A percentile compares a stretch with the other conserved stretches of the same genome.
Evolutionary conservation across 1,284 basidiomycete species (phyloP).

Genomic region (Marasmius oreades): DNA sequence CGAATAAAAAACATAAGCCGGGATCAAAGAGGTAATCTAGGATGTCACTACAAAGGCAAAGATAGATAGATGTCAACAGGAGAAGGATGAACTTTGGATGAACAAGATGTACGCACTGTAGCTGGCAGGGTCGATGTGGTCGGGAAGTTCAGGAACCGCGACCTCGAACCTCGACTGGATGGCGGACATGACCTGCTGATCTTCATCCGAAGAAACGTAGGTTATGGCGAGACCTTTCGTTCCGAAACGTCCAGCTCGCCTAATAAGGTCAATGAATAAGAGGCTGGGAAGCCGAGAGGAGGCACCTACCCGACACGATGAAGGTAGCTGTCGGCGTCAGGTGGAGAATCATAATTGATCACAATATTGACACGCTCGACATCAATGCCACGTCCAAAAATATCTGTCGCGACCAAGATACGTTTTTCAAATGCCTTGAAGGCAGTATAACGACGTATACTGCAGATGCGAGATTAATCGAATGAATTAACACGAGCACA

Average conservation of each 20-base stretch:
- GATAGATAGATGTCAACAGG: background rate
- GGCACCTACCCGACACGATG: constrained; percentile 90
- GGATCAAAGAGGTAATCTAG: constrained; percentile 4
- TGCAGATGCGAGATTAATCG: constrained; percentile 27
- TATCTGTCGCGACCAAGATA: constrained; percentile 96
- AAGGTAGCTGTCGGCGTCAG: constrained; percentile 96
- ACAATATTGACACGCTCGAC: constrained; percentile 98
- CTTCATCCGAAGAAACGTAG: constrained; percentile 89
- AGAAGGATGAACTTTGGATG: background rate
- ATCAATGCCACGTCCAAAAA: constrained; percentile 96
- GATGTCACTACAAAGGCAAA: constrained; percentile 13
- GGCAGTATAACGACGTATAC: constrained; percentile 95
- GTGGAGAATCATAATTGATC: constrained; percentile 93
- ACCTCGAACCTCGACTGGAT: constrained; percentile 94
- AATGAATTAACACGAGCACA: constrained; percentile 8
- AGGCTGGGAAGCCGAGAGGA: constrained; percentile 4
- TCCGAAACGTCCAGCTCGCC: constrained; percentile 98
- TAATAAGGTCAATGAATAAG: constrained; percentile 24
- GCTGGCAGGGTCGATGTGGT: constrained; percentile 84
- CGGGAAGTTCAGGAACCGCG: constrained; percentile 89
- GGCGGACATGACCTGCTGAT: constrained; percentile 89
- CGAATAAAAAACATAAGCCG: background rate
- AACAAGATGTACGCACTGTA: constrained; percentile 60
- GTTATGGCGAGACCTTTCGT: constrained; percentile 99
- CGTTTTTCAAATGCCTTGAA: constrained; percentile 99